A percentile compares a stretch with the other conserved stretches of the same genome.
phyloP scores from a whole-genome alignment of 2,329 filamentous ascomycete species.

The Fusarium irregulare region DNA sequence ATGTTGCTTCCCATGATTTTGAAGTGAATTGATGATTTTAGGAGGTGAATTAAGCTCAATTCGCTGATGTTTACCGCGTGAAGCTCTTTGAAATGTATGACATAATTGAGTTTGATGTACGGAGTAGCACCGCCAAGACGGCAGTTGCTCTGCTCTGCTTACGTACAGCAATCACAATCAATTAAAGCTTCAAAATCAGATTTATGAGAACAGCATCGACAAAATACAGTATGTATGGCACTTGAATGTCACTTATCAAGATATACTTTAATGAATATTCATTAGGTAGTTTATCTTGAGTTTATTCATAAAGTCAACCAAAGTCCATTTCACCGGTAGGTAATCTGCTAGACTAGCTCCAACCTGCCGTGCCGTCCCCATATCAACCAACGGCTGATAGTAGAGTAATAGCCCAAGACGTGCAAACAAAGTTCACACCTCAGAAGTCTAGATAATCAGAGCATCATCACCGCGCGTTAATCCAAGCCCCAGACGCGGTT shows the following conservation, averaged over 20 bases:
- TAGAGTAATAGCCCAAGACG: neutral
- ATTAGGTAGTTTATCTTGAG: neutral
- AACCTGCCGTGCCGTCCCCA: neutral
- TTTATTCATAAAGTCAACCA: neutral
- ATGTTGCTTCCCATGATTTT: conserved; percentile 36
- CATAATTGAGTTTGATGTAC: conserved; percentile 23
- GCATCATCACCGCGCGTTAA: neutral
- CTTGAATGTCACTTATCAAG: too few species aligned
- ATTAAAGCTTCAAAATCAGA: conserved; percentile 5
- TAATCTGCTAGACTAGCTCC: neutral
- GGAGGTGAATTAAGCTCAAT: neutral
- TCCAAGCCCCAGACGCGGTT: conserved; percentile 4
- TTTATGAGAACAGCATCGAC: neutral
- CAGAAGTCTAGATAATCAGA: conserved; percentile 29
- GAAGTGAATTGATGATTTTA: neutral
- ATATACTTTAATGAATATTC: too few species aligned
- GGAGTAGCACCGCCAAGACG: conserved; percentile 10
- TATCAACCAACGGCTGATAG: neutral
- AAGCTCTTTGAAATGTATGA: conserved; percentile 18
- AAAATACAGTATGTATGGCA: neutral
- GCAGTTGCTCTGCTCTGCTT: conserved; percentile 29
- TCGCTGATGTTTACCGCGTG: neutral
- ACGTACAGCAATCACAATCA: conserved; percentile 12
- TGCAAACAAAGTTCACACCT: conserved; percentile 37
- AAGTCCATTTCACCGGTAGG: neutral